These are phyloP conservation scores for Dactylellina haptotyla DNA, from an alignment of 2,329 filamentous ascomycete genomes.

Conservation along the genomic window DNA sequence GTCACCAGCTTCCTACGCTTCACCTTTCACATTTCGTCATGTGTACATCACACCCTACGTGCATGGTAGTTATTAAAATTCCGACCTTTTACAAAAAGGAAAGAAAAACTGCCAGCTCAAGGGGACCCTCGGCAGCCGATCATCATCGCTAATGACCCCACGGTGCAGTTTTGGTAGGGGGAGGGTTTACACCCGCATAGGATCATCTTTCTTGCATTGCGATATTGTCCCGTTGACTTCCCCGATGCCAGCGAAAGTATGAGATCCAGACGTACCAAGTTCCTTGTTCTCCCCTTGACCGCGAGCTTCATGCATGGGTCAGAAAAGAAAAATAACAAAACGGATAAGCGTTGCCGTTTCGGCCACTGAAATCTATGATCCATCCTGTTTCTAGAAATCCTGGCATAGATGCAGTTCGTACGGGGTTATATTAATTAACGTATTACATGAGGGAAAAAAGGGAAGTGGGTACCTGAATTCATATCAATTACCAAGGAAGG, in stretches of 20 bases:
- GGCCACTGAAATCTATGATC: too few species aligned
- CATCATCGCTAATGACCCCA: neutral
- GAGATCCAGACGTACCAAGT: conserved; percentile 17
- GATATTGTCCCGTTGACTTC: neutral
- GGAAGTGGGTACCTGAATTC: neutral
- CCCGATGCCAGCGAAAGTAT: conserved; percentile 18
- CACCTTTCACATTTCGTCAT: conserved; percentile 40
- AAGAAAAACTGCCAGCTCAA: neutral
- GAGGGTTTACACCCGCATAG: neutral
- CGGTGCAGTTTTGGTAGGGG: neutral
- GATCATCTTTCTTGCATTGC: neutral
- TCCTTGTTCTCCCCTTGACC: neutral
- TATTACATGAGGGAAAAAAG: neutral
- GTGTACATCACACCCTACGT: conserved; percentile 33
- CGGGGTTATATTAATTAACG: too few species aligned
- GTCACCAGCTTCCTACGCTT: too few species aligned
- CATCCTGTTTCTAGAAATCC: too few species aligned
- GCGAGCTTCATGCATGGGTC: too few species aligned
- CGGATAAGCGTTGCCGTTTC: too few species aligned
- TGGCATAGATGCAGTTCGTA: too few species aligned
- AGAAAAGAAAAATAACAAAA: too few species aligned
- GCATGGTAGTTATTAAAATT: conserved; percentile 3
- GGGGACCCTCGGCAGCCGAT: neutral
- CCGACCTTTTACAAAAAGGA: too few species aligned
- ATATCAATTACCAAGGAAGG: neutral